phyloP scores from a whole-genome alignment of 129 eudicot genomes.

The Chrysanthemum lavandulifolium region DNA sequence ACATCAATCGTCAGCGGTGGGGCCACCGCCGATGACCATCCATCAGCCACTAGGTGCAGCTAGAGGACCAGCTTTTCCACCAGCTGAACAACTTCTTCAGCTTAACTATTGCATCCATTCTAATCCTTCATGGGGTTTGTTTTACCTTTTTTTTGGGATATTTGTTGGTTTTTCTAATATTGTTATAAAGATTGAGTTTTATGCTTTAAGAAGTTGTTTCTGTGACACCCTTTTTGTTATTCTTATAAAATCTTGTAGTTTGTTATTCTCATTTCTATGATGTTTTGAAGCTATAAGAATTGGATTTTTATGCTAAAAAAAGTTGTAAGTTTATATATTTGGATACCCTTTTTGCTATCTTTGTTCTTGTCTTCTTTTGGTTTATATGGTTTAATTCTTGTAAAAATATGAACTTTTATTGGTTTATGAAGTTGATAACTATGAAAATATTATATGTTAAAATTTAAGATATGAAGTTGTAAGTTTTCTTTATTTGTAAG shows the following conservation, averaged over 20 bases:
- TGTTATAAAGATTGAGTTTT: no score
- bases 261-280: background rate
- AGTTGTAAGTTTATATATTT: constrained; percentile 14
- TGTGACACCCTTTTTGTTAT: no score
- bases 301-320: constrained; percentile 8
- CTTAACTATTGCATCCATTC: constrained; percentile 99
- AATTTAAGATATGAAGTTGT: background rate
- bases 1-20: constrained; percentile 28
- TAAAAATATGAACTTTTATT: no score
- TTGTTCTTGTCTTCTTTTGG: background rate
- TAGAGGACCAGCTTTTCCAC: constrained; percentile 75
- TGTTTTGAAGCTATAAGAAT: background rate
- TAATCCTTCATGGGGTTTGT: constrained; percentile 92
- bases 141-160: background rate
- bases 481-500: background rate
- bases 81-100: constrained; percentile 73
- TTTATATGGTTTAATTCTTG: no score
- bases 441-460: no score
- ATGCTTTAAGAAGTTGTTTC: no score
- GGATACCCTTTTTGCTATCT: background rate
- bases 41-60: constrained; percentile 69
- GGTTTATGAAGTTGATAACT: no score
- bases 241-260: constrained; percentile 2
- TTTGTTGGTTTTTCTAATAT: no score
- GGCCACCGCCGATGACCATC: constrained; percentile 37